Base-by-base conservation (phyloP, 2,329 filamentous ascomycete genomes). In the Simplicillium aogashimaense region DNA sequence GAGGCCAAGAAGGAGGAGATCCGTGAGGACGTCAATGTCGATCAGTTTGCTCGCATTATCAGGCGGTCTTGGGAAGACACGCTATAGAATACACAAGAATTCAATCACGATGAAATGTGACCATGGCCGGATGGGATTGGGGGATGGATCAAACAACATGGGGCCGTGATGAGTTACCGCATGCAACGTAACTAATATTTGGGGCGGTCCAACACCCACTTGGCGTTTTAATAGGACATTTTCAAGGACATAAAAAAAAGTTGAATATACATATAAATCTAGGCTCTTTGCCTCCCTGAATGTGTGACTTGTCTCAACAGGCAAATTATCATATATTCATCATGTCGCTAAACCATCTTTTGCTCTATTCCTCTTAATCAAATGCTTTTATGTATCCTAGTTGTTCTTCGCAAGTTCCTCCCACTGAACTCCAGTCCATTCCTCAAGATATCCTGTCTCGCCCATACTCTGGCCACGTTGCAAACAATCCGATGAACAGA, bases 361-460 rank as follows among this genome's bases (percentile, higher is more conserved):
- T 32, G 11, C 4, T 32, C 30, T 13, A 32, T 12, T 15, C 30
- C 30, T 15, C 30, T 7, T 9, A 30, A 32, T 32, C 30, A 32
- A 30, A 13, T n/a, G 15, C 30, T 32, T 32, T 32, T 32, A 32
- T 32, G 11, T 15, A 5, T 12, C 12, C 49, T 48, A 59, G 38
- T 61, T 57, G 18, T 49, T 46, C 53, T 64, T 68, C 28, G 57
- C 57, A 45, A 78, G 53, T 61, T 95, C 89, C 63, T 98, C 92
- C 92, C 90, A 98, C 62, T 98, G 92, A 47, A 97, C 92, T 7
- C 90, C 92, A n/a, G 76, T 80, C 90, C 92, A 98, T 63, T 98
- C 92, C 67, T 97, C 92, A 14, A 88, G 54, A 62, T 94, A 97
- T 2, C 81, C 86, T 1, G 80, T 75, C 53, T 79, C 72, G 0